Evolutionary conservation across 139 green algal species (phyloP).

Genomic region (Tetraselmis striata): DNA sequence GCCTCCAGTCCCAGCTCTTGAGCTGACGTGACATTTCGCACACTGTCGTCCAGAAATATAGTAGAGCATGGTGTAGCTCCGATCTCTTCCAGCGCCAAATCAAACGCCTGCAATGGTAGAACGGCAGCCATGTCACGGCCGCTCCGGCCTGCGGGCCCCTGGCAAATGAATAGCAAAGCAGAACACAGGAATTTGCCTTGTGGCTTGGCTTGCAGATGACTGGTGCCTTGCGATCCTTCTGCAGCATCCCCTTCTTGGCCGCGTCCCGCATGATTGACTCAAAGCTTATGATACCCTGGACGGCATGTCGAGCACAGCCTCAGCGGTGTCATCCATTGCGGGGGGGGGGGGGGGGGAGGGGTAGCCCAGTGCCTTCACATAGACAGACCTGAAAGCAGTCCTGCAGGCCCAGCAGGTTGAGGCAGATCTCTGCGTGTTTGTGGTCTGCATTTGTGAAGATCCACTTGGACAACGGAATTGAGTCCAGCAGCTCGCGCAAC

Average conservation of each 20-base stretch:
- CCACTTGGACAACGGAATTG: conserved; percentile 52
- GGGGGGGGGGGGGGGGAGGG: background rate
- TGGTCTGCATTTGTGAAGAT: conserved; percentile 81
- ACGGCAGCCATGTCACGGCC: background rate
- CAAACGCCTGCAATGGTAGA: conserved; percentile 29
- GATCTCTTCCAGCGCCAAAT: conserved; percentile 48
- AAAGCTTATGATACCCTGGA: conserved; percentile 67
- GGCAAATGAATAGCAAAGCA: background rate
- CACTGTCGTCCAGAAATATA: conserved; percentile 72
- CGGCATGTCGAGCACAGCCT: too few species aligned
- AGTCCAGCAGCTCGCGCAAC: conserved; percentile 18
- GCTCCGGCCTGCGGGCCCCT: too few species aligned
- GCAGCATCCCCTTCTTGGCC: conserved; percentile 25
- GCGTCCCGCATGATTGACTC: conserved; percentile 54
- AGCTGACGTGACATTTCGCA: conserved; percentile 60
- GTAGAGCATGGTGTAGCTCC: conserved; percentile 25
- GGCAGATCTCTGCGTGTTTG: conserved; percentile 52
- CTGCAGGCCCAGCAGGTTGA: conserved; percentile 57
- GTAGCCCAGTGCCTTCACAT: background rate
- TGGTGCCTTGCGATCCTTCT: conserved; percentile 15
- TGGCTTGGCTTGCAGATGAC: conserved; percentile 70
- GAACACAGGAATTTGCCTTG: background rate
- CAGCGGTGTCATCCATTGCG: background rate
- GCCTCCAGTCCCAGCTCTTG: conserved; percentile 37
- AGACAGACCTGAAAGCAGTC: conserved; percentile 57